Evolutionary conservation across 2,329 filamentous ascomycete species (phyloP), one percentile per base, ranked within the genome.

Genomic region (Escovopsis sp.): DNA sequence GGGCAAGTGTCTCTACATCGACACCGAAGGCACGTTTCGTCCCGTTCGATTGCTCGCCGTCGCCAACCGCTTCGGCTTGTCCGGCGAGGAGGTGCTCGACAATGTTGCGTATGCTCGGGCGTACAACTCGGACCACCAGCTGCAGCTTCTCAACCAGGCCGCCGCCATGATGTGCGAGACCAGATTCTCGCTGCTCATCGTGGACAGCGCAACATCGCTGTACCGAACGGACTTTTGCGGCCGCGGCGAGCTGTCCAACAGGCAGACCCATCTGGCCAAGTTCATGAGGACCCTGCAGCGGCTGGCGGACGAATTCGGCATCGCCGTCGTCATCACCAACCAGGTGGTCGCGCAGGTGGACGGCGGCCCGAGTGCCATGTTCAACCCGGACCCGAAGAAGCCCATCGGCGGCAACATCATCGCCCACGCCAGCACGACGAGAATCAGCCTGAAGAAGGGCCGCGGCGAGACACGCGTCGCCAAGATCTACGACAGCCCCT

Each of bases 81-180:
- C 87, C 4, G 91, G 91, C 15, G 91, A 98, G 63, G 93, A 98
- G 60, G 91, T 98, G 0, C 73, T 98, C 8, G 93, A 98, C 66
- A 98, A 98, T 52, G 88, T 98, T 43, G 93, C 93, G 3, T 98
- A 98, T 60, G 93, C 93, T 39, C 81, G 91, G 45, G 91, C 91
- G 9, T 98, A 98, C 68, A 98, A 98, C 60, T 96, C 89, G 0
- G 91, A 98, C 50, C 91, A 98, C 62, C 91, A 98, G 61, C 74
- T 98, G 39, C 86, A 94, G 59, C 72, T 98, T 7, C 77, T 98
- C 47, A 91, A 91, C 54, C 89, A 96, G 61, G 93, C 91, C 4
- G 83, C 91, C 2, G 79, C 87, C 47, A 98, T 98, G 91, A 98
- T 98, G 93, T 95, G 88, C 44, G 93, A 98, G 66, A 98, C 91